Evolutionary conservation across 1,284 basidiomycete genomes (phyloP).

Genomic region (Leccinum huronense): DNA sequence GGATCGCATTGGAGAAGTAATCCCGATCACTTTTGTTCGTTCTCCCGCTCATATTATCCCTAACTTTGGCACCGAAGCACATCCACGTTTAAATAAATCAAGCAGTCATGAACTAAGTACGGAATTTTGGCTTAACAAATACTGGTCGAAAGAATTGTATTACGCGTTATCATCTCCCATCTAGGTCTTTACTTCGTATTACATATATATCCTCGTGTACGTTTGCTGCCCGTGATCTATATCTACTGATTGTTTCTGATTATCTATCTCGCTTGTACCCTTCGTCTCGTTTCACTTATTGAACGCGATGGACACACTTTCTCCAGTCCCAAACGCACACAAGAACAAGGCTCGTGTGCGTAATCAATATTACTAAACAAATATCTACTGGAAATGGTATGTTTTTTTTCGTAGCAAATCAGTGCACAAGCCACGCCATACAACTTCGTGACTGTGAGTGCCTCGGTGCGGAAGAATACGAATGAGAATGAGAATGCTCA

Average conservation of each 20-base stretch:
- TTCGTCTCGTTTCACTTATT: not conserved
- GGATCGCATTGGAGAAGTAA: no score
- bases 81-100: not conserved
- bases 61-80: not conserved
- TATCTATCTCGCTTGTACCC: not conserved
- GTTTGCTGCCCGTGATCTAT: not conserved
- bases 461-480: not conserved
- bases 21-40: not conserved
- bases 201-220: not conserved
- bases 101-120: not conserved
- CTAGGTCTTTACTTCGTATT: not conserved
- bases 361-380: not conserved
- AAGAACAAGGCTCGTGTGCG: not conserved
- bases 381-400: not conserved
- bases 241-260: not conserved
- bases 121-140: constrained; percentile 9
- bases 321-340: not conserved
- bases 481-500: not conserved
- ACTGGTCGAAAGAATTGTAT: constrained; percentile 1
- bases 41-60: not conserved
- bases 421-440: constrained; percentile 1
- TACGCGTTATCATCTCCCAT: not conserved
- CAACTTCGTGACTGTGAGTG: constrained; percentile 1
- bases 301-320: not conserved
- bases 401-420: not conserved